phyloP scores from a whole-genome alignment of 352 stramenopile genomes.

The Thalassiosira ordinaria region DNA sequence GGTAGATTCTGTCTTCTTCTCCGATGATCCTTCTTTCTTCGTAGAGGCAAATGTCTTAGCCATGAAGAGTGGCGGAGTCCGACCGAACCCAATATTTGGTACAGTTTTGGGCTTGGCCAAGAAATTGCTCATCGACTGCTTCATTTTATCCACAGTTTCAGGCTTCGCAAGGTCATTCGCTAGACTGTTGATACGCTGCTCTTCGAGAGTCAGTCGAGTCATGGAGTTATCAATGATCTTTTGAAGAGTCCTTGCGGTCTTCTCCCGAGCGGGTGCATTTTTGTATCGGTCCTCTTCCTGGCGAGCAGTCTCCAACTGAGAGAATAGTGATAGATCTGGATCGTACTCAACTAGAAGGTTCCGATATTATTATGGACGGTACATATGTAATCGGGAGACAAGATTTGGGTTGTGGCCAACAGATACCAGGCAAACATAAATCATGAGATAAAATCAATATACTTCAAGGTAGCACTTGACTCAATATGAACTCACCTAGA shows the following conservation, averaged over 20 bases:
- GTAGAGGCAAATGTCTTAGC: slow-evolving; percentile 22
- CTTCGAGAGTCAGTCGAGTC: slow-evolving; percentile 64
- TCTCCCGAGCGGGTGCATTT: slow-evolving; percentile 62
- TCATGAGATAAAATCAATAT: too few species aligned
- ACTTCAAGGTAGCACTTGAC: too few species aligned
- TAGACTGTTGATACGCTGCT: slow-evolving; percentile 50
- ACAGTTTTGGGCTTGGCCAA: slow-evolving; percentile 20
- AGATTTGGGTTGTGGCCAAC: too few species aligned
- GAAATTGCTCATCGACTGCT: slow-evolving; percentile 50
- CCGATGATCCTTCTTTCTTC: slow-evolving; percentile 4
- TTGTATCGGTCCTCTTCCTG: slow-evolving; percentile 65
- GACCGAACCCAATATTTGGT: slow-evolving; percentile 43
- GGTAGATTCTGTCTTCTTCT: slow-evolving; percentile 6
- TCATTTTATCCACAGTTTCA: slow-evolving; percentile 54
- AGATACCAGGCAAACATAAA: too few species aligned
- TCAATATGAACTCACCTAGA: too few species aligned
- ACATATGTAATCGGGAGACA: too few species aligned
- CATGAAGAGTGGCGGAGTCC: slow-evolving; percentile 45
- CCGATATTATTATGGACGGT: too few species aligned
- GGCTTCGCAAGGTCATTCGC: slow-evolving; percentile 48
- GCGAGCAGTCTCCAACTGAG: slow-evolving; percentile 70
- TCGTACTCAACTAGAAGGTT: slow-evolving; percentile 84
- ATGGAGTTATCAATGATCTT: slow-evolving; percentile 82
- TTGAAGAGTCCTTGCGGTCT: slow-evolving; percentile 69
- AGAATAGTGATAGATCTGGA: slow-evolving; percentile 77